A percentile compares a stretch with the other conserved stretches of the same genome.
Conservation (phyloP, 108 stramenopile genomes). For the Craspedostauros australis region DNA sequence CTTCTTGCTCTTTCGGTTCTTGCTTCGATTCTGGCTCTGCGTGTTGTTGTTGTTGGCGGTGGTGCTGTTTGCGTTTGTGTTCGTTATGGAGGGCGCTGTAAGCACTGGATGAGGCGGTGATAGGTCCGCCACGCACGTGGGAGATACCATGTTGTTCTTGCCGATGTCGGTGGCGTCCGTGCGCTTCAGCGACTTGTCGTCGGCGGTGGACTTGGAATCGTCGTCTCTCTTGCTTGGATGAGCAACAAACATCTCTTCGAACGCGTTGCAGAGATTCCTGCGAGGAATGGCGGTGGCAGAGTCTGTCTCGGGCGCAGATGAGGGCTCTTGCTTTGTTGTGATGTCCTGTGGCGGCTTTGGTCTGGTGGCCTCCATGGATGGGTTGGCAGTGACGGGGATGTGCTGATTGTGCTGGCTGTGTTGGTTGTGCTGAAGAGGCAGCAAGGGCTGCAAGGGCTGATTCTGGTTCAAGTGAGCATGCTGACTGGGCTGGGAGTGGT, state of each 20-base stretch:
- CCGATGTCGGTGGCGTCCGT: neutral
- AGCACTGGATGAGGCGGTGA: too few relatives aligned
- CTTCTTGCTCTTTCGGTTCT: neutral
- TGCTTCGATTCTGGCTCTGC: neutral
- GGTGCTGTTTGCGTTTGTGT: too few relatives aligned
- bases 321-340: neutral
- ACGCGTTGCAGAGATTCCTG: slow-evolving; percentile 44
- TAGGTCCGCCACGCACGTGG: slow-evolving; percentile 38
- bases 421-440: too few relatives aligned
- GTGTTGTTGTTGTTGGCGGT: neutral
- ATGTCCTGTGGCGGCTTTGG: slow-evolving; percentile 4
- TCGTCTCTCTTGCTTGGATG: slow-evolving; percentile 3
- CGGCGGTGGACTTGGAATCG: slow-evolving; percentile 5
- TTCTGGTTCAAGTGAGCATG: too few relatives aligned
- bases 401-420: too few relatives aligned
- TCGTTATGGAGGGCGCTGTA: too few relatives aligned
- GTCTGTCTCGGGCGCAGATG: neutral
- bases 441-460: too few relatives aligned
- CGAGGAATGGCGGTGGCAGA: slow-evolving; percentile 24
- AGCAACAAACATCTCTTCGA: slow-evolving; percentile 40
- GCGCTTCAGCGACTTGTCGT: neutral
- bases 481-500: too few relatives aligned
- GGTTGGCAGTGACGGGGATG: neutral
- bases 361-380: too few relatives aligned
- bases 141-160: slow-evolving; percentile 25